Percentiles rank a stretch among this genome's conserved stretches.
Conservation (phyloP, 805 yeast species). For the Cyberlindnera nakhonratchasimensis region DNA sequence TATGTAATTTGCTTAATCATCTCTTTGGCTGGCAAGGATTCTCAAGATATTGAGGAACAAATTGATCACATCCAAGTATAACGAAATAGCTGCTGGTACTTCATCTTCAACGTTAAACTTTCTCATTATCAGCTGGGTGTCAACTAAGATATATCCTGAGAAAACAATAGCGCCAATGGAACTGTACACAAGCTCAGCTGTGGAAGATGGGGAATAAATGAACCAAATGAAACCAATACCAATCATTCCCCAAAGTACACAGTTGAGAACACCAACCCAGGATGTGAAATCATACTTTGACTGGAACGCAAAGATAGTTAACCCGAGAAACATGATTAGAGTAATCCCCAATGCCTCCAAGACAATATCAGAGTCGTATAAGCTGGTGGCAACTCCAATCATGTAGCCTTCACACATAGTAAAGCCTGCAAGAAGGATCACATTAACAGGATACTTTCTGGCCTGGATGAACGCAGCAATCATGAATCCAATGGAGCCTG, state of each 20-base stretch:
- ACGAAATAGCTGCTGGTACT: constrained; percentile 70
- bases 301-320: constrained; percentile 74
- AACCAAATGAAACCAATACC: constrained; percentile 29
- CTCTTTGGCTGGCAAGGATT: constrained; percentile 41
- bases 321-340: constrained; percentile 65
- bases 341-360: constrained; percentile 72
- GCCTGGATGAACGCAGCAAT: constrained; percentile 62
- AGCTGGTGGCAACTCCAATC: constrained; percentile 62
- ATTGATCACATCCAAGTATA: constrained; percentile 81
- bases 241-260: constrained; percentile 62
- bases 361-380: constrained; percentile 60
- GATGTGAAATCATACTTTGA: constrained; percentile 70
- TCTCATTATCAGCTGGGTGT: constrained; percentile 77
- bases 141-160: constrained; percentile 68
- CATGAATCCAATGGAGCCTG: constrained; percentile 62
- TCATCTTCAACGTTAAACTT: constrained; percentile 80
- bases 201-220: constrained; percentile 55
- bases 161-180: constrained; percentile 73
- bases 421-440: constrained; percentile 57
- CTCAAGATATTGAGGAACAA: constrained; percentile 74
- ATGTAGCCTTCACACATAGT: constrained; percentile 73
- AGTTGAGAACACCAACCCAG: constrained; percentile 57
- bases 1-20: constrained; percentile 21
- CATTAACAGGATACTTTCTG: constrained; percentile 64
- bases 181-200: constrained; percentile 64